Evolutionary conservation across 2,329 filamentous ascomycete genomes (phyloP).

Genomic region (Beauveria sp.): DNA sequence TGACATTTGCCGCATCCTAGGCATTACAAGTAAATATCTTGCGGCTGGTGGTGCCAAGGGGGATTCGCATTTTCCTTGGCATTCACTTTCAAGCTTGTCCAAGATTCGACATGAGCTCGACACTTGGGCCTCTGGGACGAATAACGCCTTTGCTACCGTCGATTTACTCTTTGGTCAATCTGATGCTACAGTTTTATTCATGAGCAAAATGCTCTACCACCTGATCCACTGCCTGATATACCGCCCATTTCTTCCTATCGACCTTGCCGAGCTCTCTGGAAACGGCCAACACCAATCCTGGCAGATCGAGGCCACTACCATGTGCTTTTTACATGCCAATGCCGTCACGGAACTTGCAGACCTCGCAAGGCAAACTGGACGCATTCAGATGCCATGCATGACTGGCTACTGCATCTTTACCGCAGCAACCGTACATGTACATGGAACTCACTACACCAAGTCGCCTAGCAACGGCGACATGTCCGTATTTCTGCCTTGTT

Average conservation of each 20-base stretch:
- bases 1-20: slow-evolving; percentile 75
- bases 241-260: slow-evolving; percentile 77
- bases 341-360: slow-evolving; percentile 79
- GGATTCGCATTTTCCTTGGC: slow-evolving; percentile 87
- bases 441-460: slow-evolving; percentile 71
- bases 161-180: slow-evolving; percentile 68
- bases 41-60: slow-evolving; percentile 81
- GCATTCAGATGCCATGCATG: slow-evolving; percentile 79
- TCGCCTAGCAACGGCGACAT: slow-evolving; percentile 40
- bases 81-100: slow-evolving; percentile 74
- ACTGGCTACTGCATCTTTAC: slow-evolving; percentile 83
- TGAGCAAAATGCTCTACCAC: slow-evolving; percentile 83
- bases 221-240: slow-evolving; percentile 82
- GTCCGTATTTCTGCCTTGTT: slow-evolving; percentile 54
- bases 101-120: slow-evolving; percentile 82
- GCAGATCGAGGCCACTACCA: slow-evolving; percentile 85
- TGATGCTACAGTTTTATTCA: slow-evolving; percentile 69
- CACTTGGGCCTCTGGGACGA: slow-evolving; percentile 75
- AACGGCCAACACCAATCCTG: slow-evolving; percentile 82
- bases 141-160: slow-evolving; percentile 70
- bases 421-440: slow-evolving; percentile 80
- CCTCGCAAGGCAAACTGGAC: slow-evolving; percentile 63
- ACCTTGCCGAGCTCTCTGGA: slow-evolving; percentile 71
- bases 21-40: slow-evolving; percentile 76
- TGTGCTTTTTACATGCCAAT: slow-evolving; percentile 81